These are phyloP conservation scores for Fomes fomentarius DNA, from an alignment of 1,284 basidiomycete genomes.

Conservation along the genomic window DNA sequence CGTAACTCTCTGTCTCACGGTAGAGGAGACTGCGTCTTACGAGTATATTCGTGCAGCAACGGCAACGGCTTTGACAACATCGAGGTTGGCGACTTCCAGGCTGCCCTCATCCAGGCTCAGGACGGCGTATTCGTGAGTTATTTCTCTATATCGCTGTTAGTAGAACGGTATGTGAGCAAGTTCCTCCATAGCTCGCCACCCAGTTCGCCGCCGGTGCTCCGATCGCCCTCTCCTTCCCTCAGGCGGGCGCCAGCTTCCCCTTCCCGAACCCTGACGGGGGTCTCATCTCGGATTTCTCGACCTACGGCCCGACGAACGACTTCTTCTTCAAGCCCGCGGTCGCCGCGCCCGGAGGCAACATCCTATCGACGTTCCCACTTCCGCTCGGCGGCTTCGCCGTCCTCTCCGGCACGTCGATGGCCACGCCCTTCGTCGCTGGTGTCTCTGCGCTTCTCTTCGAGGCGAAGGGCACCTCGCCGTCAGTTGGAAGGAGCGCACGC, in stretches of 20 bases:
- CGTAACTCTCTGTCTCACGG: too few species aligned
- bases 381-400: slow-evolving; percentile 47
- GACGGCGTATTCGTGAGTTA: slow-evolving; percentile 38
- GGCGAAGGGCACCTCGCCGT: slow-evolving; percentile 49
- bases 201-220: slow-evolving; percentile 43
- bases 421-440: slow-evolving; percentile 63
- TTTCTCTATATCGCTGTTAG: slow-evolving; percentile 13
- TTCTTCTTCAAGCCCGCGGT: slow-evolving; percentile 51
- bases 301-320: slow-evolving; percentile 57
- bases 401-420: slow-evolving; percentile 48
- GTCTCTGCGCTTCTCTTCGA: slow-evolving; percentile 65
- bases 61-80: slow-evolving; percentile 46
- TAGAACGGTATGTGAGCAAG: neutral
- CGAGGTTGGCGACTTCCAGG: slow-evolving; percentile 45
- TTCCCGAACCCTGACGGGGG: slow-evolving; percentile 44
- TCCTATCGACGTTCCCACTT: slow-evolving; percentile 59
- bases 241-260: slow-evolving; percentile 33
- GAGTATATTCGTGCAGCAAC: slow-evolving; percentile 38
- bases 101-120: slow-evolving; percentile 40
- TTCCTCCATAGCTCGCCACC: slow-evolving; percentile 38
- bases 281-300: slow-evolving; percentile 48
- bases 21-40: neutral
- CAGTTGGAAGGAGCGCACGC: slow-evolving; percentile 45
- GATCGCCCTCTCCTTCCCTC: slow-evolving; percentile 47
- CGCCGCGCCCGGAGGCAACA: slow-evolving; percentile 55